These are phyloP conservation scores for Gynochthodes officinalis DNA, from an alignment of 257 asterid genomes.

Conservation along the genomic window DNA sequence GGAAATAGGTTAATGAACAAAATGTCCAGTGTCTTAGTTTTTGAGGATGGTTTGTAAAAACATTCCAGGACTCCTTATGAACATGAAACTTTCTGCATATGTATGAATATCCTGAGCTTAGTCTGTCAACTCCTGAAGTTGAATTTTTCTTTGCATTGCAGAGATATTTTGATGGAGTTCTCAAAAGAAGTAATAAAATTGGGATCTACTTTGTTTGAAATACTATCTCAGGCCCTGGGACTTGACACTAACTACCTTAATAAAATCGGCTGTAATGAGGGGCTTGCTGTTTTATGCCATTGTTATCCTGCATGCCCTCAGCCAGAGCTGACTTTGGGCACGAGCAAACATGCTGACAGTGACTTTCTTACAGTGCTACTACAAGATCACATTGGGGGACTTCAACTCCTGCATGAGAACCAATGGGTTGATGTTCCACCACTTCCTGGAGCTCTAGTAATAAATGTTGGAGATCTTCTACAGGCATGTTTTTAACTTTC, in stretches of 20 bases:
- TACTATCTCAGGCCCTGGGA: constrained; percentile 32
- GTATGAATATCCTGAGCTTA: neutral
- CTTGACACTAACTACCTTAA: constrained; percentile 23
- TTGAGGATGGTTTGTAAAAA: too few relatives aligned
- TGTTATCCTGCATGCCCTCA: constrained; percentile 43
- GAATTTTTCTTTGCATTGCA: constrained; percentile 10
- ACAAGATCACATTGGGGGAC: constrained; percentile 28
- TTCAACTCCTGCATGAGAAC: constrained; percentile 12
- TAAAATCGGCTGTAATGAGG: constrained; percentile 29
- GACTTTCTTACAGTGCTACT: constrained; percentile 29
- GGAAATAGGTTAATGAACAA: too few relatives aligned
- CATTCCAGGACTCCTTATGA: neutral
- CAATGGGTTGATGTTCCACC: constrained; percentile 22
- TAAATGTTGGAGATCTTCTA: constrained; percentile 21
- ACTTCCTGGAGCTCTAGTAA: constrained; percentile 15
- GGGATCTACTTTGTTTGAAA: constrained; percentile 15
- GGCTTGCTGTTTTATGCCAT: constrained; percentile 14
- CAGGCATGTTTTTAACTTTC: constrained; percentile 10
- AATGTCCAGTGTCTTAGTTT: too few relatives aligned
- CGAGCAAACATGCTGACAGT: constrained; percentile 23
- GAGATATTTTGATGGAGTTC: constrained; percentile 26
- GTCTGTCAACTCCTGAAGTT: neutral
- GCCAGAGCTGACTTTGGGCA: constrained; percentile 36
- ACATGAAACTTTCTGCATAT: neutral
- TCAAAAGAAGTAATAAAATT: constrained; percentile 23